Evolutionary conservation across 768 basidiomycete genomes (phyloP), one percentile per base, ranked within the genome.

Genomic region (Asterophora lycoperdoides): DNA sequence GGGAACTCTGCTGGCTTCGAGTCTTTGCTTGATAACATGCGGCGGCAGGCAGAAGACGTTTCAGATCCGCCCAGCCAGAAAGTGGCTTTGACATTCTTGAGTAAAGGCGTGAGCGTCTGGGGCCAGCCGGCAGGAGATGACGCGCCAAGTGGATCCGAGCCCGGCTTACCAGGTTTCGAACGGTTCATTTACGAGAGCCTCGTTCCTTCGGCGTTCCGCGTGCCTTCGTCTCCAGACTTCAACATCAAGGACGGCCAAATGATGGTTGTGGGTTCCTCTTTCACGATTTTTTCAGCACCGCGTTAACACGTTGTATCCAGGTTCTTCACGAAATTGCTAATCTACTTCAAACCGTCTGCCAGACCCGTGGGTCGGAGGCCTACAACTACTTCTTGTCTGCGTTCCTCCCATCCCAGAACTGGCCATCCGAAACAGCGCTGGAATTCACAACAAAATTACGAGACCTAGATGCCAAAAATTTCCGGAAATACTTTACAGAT

Each of bases 231-330:
- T 8, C 81, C 86, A 0, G 80, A 84, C 34, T 90, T 96, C 64
- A 94, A 93, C 61, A 72, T 86, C 56, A 90, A 89, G 61, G 93
- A 96, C 61, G 92, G 89, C 2, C 90, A 93, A 59, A 82, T 86
- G 60, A 74, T 86, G 42, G 79, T 85, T 60, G 94, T 94, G 58
- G 62, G 90, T 67, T 9, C 10, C 42, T 20, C n/a, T n/a, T n/a
- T 45, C 48, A 37, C 36, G 14, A 9, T 23, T 0, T 37, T 13
- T 40, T 15, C 40, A 34, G 39, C 33, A 32, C 8, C 18, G 40
- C 19, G 0, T 20, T 50, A 11, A 56, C 41, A 34, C 11, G 14
- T 10, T 40, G 9, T 11, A 5, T 14, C 43, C 58, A 97, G 93
- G 86, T 94, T 45, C 71, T 97, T 17, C 81, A 89, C 56, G 96